Conservation (phyloP, 805 yeast species). For the Yarrowia sp. region DNA sequence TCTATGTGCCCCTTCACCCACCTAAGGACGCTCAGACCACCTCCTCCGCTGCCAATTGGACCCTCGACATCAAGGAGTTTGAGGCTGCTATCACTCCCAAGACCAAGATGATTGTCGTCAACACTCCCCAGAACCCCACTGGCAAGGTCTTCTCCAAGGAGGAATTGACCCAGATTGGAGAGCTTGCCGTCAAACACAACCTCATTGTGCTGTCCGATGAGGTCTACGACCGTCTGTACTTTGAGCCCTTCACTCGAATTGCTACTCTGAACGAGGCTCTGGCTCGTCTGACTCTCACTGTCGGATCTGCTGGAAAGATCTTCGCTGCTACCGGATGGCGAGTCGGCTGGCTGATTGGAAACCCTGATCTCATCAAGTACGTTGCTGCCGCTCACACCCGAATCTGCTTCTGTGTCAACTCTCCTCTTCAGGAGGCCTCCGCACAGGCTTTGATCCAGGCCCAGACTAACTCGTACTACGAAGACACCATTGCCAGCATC, state of each 20-base stretch:
- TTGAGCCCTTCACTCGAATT: constrained; percentile 77
- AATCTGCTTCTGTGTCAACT: constrained; percentile 88
- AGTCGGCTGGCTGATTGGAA: constrained; percentile 94
- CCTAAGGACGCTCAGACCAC: constrained; percentile 72
- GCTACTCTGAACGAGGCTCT: constrained; percentile 84
- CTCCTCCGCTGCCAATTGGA: constrained; percentile 87
- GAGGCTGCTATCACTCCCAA: constrained; percentile 71
- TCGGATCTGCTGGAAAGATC: constrained; percentile 97
- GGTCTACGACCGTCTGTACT: constrained; percentile 91
- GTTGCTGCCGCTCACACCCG: constrained; percentile 91
- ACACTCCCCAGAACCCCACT: constrained; percentile 96
- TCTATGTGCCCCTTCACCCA: constrained; percentile 83
- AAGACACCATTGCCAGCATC: constrained; percentile 71
- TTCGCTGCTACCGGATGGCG: constrained; percentile 99
- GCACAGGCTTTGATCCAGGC: constrained; percentile 78
- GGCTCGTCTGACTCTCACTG: constrained; percentile 78
- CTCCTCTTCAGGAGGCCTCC: constrained; percentile 92
- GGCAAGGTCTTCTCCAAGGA: constrained; percentile 85
- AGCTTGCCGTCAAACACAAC: constrained; percentile 84
- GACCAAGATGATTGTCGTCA: constrained; percentile 86
- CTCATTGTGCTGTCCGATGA: constrained; percentile 87
- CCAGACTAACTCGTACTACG: constrained; percentile 68
- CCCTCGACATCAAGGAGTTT: constrained; percentile 77
- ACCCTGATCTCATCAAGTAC: constrained; percentile 78
- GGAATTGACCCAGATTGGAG: constrained; percentile 78